A percentile compares a stretch with the other conserved stretches of the same genome.
These are phyloP conservation scores for Boehmeria nivea DNA, from an alignment of 306 rosid genomes.

Conservation along the genomic window DNA sequence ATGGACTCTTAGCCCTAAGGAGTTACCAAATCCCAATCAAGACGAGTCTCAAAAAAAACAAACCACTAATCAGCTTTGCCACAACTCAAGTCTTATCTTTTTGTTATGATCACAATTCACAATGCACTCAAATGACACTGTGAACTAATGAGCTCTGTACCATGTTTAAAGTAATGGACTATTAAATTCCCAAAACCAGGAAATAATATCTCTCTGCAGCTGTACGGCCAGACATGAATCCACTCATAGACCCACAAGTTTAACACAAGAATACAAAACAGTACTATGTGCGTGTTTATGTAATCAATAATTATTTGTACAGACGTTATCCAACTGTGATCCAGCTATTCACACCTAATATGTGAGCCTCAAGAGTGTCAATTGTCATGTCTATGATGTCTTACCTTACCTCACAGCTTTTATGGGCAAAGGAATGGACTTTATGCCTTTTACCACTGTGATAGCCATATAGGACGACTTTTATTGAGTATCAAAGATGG, in stretches of 20 bases:
- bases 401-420: not conserved
- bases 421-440: not conserved
- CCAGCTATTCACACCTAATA: constrained; percentile 3
- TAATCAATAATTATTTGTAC: not conserved
- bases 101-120: no score
- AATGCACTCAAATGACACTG: not conserved
- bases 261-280: constrained; percentile 3
- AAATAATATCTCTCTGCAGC: constrained; percentile 8
- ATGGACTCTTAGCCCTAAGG: no score
- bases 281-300: not conserved
- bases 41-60: not conserved
- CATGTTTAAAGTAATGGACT: not conserved
- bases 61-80: no score
- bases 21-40: not conserved
- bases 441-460: no score
- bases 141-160: not conserved
- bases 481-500: no score
- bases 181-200: not conserved
- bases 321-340: not conserved
- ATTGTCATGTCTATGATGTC: not conserved
- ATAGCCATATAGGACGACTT: no score
- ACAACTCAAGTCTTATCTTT: no score
- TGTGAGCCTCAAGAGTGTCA: not conserved
- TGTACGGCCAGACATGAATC: not conserved
- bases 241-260: not conserved